Evolutionary conservation across 108 stramenopile species (phyloP), one percentile per base, ranked within the genome.

Genomic region (Cylindrotheca fusiformis): DNA sequence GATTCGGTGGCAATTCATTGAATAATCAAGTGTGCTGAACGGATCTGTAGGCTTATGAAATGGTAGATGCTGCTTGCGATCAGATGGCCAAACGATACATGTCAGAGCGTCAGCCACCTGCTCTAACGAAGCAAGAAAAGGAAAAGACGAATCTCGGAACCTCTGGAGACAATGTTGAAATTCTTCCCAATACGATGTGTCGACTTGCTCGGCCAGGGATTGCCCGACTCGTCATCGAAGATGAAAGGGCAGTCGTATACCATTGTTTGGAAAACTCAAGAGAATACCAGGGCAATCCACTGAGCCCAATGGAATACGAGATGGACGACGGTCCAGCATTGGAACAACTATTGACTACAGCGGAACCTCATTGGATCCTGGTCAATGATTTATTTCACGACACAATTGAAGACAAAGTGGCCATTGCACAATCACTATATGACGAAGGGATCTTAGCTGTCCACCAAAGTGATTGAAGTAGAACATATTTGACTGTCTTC

Each of bases 301-400:
- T 96, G 56, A 85, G 87, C 64, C 95, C 96, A 18, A 63, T 99
- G 80, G 97, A 98, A 71, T 98, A 98, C 60, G 97, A 98, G 66
- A 77, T 96, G 33, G 99, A 98, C 64, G 99, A 98, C 65, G 99
- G 94, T 3, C 95, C 91, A 2, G 93, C 97, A 18, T 49, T 99
- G 27, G 99, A 99, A 60, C 72, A 73, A 63, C 72, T 98, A 0
- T 50, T 99, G 44, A 87, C 81, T 5, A 96, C 97, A 5, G 84
- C 84, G 4, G 91, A 93, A 67, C 91, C 91, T 22, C 72, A 77
- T 47, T 95, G 95, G 95, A 89, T 93, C 29, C 58, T 68, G 32
- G 90, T 95, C 46, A 77, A 84, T 50, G 91, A 93, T 69, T 78
- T 95, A 67, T 76, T 87, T 26, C 95, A 95, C 67, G 95, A 90